Percentiles rank a stretch among this genome's conserved stretches.
These are phyloP conservation scores for Cryptosporidium ryanae DNA, from an alignment of 169 alveolate genomes.

Conservation along the genomic window DNA sequence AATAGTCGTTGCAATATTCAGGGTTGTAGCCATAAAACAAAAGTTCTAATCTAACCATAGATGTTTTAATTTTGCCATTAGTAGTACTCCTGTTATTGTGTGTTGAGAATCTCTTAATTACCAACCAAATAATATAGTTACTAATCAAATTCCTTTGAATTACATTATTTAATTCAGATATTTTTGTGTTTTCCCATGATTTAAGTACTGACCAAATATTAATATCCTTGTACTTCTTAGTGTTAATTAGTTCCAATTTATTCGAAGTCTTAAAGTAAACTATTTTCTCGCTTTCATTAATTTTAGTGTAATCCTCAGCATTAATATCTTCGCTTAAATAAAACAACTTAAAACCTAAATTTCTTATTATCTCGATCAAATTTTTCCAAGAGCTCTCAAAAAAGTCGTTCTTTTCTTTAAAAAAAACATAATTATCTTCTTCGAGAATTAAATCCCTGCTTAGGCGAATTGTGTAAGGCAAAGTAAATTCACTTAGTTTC, in stretches of 20 bases:
- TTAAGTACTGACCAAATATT: slow-evolving; percentile 15
- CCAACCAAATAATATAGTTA: slow-evolving; percentile 21
- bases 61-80: slow-evolving; percentile 4
- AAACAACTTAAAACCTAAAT: slow-evolving; percentile 23
- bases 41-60: slow-evolving; percentile 8
- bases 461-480: slow-evolving; percentile 14
- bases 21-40: slow-evolving; percentile 31
- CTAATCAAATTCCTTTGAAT: not conserved
- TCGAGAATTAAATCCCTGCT: slow-evolving; percentile 5
- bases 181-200: slow-evolving; percentile 30
- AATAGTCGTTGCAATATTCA: slow-evolving; percentile 37
- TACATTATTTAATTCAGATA: not conserved
- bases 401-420: slow-evolving; percentile 9
- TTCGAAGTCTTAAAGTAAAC: not conserved
- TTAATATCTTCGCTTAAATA: not conserved
- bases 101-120: not conserved
- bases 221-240: not conserved
- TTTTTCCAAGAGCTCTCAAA: slow-evolving; percentile 21
- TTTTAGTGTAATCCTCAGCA: not conserved
- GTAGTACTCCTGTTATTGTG: not conserved
- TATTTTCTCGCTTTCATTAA: not conserved
- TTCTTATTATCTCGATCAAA: not conserved
- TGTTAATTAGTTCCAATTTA: not conserved
- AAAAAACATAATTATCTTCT: not conserved
- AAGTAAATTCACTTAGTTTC: not conserved